Conservation (phyloP, 208 protist species). For the Wallacemonas collosoma region DNA sequence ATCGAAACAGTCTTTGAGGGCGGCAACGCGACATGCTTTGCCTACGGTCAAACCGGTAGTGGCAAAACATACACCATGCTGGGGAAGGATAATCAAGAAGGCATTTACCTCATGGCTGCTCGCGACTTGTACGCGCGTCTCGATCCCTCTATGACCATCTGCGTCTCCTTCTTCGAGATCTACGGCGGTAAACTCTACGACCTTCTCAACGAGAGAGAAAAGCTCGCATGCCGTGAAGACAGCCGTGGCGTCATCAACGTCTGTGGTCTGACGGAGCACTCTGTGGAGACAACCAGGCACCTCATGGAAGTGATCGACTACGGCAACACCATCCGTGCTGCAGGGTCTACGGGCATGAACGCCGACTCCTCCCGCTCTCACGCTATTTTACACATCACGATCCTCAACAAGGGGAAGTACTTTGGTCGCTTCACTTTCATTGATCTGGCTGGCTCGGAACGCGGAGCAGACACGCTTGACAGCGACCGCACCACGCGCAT, state of each 20-base stretch:
- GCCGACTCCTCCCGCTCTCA: slow-evolving; percentile 94
- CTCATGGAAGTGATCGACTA: slow-evolving; percentile 86
- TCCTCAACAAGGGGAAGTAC: slow-evolving; percentile 91
- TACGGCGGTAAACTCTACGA: slow-evolving; percentile 86
- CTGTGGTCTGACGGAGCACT: slow-evolving; percentile 76
- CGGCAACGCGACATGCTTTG: slow-evolving; percentile 91
- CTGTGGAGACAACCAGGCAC: slow-evolving; percentile 65
- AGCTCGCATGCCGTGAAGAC: slow-evolving; percentile 93
- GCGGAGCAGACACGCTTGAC: slow-evolving; percentile 73
- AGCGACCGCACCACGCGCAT: slow-evolving; percentile 80
- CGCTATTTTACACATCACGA: slow-evolving; percentile 93
- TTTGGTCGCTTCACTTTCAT: slow-evolving; percentile 91
- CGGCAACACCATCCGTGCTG: slow-evolving; percentile 84
- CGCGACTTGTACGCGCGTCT: slow-evolving; percentile 80
- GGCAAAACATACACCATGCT: slow-evolving; percentile 95
- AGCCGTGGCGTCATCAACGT: slow-evolving; percentile 85
- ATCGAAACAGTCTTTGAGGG: slow-evolving; percentile 92
- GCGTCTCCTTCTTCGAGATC: slow-evolving; percentile 87
- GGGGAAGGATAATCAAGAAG: slow-evolving; percentile 85
- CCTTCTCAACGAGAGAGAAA: slow-evolving; percentile 80
- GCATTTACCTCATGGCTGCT: slow-evolving; percentile 77
- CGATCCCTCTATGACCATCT: slow-evolving; percentile 61
- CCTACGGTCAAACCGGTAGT: slow-evolving; percentile 93
- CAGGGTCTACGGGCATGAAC: slow-evolving; percentile 96
- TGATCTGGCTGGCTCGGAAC: slow-evolving; percentile 94